Percentiles rank a stretch among this genome's conserved stretches.
phyloP scores from a whole-genome alignment of 805 yeast genomes.

The Ogataea neopini region DNA sequence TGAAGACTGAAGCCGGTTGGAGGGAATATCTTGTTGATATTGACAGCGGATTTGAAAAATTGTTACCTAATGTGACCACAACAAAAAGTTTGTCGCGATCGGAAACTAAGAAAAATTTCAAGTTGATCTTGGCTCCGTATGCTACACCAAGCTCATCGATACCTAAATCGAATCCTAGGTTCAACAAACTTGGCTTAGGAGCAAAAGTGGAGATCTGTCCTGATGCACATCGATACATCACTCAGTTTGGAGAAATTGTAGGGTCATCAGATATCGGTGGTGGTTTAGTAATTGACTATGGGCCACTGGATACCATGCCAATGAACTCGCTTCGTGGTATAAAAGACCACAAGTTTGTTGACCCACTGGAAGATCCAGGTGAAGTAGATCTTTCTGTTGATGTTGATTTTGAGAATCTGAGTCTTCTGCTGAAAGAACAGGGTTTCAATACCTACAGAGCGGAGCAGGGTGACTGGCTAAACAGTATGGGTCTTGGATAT shows the following conservation, averaged over 20 bases:
- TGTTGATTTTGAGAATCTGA: conserved; percentile 72
- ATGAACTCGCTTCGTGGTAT: conserved; percentile 75
- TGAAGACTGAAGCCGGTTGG: conserved; percentile 70
- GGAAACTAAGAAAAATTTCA: conserved; percentile 42
- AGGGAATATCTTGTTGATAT: conserved; percentile 72
- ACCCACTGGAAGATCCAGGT: conserved; percentile 77
- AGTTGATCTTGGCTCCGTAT: conserved; percentile 54
- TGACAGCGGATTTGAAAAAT: conserved; percentile 20
- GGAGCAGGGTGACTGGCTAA: conserved; percentile 80
- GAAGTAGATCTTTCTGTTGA: conserved; percentile 80
- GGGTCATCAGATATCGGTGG: conserved; percentile 51
- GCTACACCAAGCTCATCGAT: conserved; percentile 64
- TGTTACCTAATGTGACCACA: conserved; percentile 26
- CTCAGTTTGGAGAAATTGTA: conserved; percentile 47
- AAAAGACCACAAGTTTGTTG: conserved; percentile 66
- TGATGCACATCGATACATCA: conserved; percentile 61
- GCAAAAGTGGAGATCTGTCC: conserved; percentile 74
- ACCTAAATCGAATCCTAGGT: conserved; percentile 54
- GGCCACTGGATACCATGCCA: conserved; percentile 60
- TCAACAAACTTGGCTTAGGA: conserved; percentile 50
- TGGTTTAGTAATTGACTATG: conserved; percentile 77
- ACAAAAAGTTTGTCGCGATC: conserved; percentile 11
- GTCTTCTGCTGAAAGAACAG: conserved; percentile 33
- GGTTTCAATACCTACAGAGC: conserved; percentile 27
- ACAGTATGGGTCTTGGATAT: conserved; percentile 71